phyloP scores from a whole-genome alignment of 371 early-diverging fungal species.

The Umbelopsis sp. region DNA sequence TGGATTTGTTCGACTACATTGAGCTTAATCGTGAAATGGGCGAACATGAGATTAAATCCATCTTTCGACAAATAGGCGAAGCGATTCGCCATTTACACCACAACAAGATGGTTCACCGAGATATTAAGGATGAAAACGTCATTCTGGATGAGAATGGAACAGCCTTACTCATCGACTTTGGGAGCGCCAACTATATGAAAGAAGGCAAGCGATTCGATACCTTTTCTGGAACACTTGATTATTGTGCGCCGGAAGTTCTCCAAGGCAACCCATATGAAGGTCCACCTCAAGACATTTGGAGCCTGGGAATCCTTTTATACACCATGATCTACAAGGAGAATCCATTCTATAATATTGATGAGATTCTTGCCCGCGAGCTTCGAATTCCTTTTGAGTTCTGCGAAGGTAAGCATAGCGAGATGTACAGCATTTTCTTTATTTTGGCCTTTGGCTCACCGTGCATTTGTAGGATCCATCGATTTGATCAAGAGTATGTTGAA shows the following conservation, averaged over 20 bases:
- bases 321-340: constrained; percentile 71
- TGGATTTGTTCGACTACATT: constrained; percentile 75
- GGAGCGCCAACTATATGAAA: constrained; percentile 60
- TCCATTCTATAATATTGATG: constrained; percentile 73
- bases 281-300: constrained; percentile 78
- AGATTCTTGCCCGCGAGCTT: constrained; percentile 59
- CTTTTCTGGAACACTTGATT: constrained; percentile 70
- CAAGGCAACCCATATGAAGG: constrained; percentile 66
- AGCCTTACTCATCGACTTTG: constrained; percentile 70
- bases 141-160: constrained; percentile 56
- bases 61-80: constrained; percentile 61
- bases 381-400: constrained; percentile 58
- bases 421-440: no score
- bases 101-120: constrained; percentile 73
- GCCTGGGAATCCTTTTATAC: constrained; percentile 74
- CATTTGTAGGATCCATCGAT: constrained; percentile 38
- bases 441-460: no score
- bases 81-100: constrained; percentile 70
- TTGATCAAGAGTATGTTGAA: constrained; percentile 39
- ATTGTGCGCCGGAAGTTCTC: constrained; percentile 69
- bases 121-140: constrained; percentile 75
- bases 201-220: constrained; percentile 62
- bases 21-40: constrained; percentile 55
- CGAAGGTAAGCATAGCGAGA: constrained; percentile 27
- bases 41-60: constrained; percentile 55